Percentiles rank a stretch among this genome's conserved stretches.
These are phyloP conservation scores for Paracamarosporium sp. DNA, from an alignment of 2,329 filamentous ascomycete genomes.

Conservation along the genomic window DNA sequence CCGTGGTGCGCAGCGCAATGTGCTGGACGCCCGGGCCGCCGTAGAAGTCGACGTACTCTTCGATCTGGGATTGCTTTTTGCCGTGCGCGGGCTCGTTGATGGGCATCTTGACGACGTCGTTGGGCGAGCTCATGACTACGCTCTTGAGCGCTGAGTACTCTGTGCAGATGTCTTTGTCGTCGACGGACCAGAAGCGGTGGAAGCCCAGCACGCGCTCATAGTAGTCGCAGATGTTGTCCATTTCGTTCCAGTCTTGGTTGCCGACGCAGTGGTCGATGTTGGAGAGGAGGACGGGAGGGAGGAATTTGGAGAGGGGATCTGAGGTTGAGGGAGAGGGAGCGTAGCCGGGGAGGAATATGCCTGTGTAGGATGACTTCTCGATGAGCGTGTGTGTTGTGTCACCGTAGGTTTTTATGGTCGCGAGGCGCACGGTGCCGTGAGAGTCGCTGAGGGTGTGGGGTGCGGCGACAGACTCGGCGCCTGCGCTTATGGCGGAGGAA, in stretches of 20 bases:
- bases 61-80: slow-evolving; percentile 92
- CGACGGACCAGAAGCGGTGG: slow-evolving; percentile 97
- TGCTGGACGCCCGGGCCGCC: slow-evolving; percentile 90
- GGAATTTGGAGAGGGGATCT: slow-evolving; percentile 56
- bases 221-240: slow-evolving; percentile 70
- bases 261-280: slow-evolving; percentile 96
- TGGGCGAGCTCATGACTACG: slow-evolving; percentile 87
- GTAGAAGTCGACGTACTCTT: slow-evolving; percentile 88
- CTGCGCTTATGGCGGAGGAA: slow-evolving; percentile 70
- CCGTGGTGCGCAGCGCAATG: slow-evolving; percentile 81
- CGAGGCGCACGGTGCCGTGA: slow-evolving; percentile 72
- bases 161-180: slow-evolving; percentile 90
- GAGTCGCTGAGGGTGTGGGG: slow-evolving; percentile 64
- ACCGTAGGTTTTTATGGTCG: slow-evolving; percentile 89
- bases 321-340: slow-evolving; percentile 48
- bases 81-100: slow-evolving; percentile 95
- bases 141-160: slow-evolving; percentile 88
- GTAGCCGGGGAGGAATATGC: slow-evolving; percentile 85
- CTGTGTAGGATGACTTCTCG: slow-evolving; percentile 72
- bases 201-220: slow-evolving; percentile 91
- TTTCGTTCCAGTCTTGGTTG: slow-evolving; percentile 94
- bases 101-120: slow-evolving; percentile 93
- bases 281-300: slow-evolving; percentile 71
- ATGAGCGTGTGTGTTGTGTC: slow-evolving; percentile 95
- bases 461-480: slow-evolving; percentile 67